Base-by-base conservation (phyloP, 1,284 basidiomycete genomes). In the Sporisorium scitamineum region DNA sequence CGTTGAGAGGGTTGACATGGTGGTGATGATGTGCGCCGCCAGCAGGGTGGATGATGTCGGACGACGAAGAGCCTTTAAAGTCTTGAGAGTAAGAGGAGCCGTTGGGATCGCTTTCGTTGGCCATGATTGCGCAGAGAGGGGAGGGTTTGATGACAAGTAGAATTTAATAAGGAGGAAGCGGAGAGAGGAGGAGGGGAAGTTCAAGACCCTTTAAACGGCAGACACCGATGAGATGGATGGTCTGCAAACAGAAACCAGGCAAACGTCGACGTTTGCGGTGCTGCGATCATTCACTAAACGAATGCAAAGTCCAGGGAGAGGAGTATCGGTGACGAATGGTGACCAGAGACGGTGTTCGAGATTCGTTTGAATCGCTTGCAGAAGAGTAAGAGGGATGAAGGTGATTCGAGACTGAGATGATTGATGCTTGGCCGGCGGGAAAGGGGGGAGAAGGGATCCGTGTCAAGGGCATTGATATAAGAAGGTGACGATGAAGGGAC, bases 241-340 rank as follows among this genome's bases (percentile, higher is more conserved):
- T 63, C 61, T 59, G 55, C 67, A 27, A 69, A 69, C 24, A 60
- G 24, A 27, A 59, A 51, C 56, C 45, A 60, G 39, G 67, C 67
- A 69, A 69, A 69, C 67, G 67, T 62, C 39, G 67, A 69, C 24
- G 61, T 69, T 60, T 69, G 67, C 67, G 53, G 53, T 31, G 61
- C 56, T 63, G 53, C 67, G 67, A 34, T 69, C 61, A 69, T 69
- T 69, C 67, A 69, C 67, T 69, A 69, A 69, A 54, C 22, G 57
- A 29, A 48, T n/a, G 45, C 27, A 9, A 29, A 20, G 6, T 2
- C 29, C 22, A 31, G 18, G 29, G 14, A 32, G 27, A 29, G 41
- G 39, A 18, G n/a, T 20, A 39, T 11, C n/a, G 11, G 8, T 5
- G 34, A 53, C 20, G 34, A 39, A 27, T 16, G 34, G 41, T 18